Conservation (phyloP, 1,284 basidiomycete genomes). For the Cryptococcus hybrid region DNA sequence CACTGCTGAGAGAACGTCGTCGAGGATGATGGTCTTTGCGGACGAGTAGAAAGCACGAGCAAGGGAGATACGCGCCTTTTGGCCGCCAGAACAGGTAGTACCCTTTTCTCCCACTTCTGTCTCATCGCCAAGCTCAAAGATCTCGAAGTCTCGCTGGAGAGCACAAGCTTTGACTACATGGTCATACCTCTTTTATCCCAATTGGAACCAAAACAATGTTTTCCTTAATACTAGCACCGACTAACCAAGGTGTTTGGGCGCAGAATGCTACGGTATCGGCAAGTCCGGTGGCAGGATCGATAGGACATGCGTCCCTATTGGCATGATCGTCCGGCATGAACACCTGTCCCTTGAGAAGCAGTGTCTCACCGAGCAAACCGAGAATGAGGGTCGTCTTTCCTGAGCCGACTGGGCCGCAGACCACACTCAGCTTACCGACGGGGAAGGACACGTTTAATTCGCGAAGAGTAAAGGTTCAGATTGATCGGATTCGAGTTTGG, state of each 20-base stretch:
- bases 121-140: slow-evolving; percentile 56
- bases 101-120: slow-evolving; percentile 61
- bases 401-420: slow-evolving; percentile 54
- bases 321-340: slow-evolving; percentile 55
- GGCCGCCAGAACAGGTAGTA: slow-evolving; percentile 52
- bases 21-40: slow-evolving; percentile 45
- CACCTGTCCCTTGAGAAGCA: slow-evolving; percentile 52
- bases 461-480: slow-evolving; percentile 47
- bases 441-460: slow-evolving; percentile 54
- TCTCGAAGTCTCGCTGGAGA: slow-evolving; percentile 54
- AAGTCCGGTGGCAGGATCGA: slow-evolving; percentile 52
- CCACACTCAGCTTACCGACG: slow-evolving; percentile 45
- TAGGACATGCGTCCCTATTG: slow-evolving; percentile 45
- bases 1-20: slow-evolving; percentile 49
- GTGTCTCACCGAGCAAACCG: slow-evolving; percentile 57
- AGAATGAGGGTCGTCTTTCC: slow-evolving; percentile 70
- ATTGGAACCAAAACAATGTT: slow-evolving; percentile 55
- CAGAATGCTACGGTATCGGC: slow-evolving; percentile 57
- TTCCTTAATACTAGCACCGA: slow-evolving; percentile 57
- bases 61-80: slow-evolving; percentile 49
- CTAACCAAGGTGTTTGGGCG: slow-evolving; percentile 56
- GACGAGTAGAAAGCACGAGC: slow-evolving; percentile 48
- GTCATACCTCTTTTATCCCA: slow-evolving; percentile 53
- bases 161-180: slow-evolving; percentile 56
- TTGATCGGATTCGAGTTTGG: slow-evolving; percentile 12